Evolutionary conservation across 768 basidiomycete genomes (phyloP).

Genomic region (Leucocoprinus sp.): DNA sequence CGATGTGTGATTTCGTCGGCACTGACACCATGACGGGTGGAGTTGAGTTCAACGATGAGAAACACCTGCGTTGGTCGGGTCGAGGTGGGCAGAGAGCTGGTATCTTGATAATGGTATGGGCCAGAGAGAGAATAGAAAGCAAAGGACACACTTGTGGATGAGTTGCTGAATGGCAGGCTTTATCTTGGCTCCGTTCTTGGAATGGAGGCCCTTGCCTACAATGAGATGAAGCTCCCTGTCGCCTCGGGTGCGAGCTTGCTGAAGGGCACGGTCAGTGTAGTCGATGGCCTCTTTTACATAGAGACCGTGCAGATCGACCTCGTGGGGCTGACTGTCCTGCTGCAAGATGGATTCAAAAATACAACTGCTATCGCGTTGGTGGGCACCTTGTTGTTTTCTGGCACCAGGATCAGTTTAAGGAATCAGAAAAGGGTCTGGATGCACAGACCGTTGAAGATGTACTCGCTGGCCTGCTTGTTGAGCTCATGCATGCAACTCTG

Average conservation of each 20-base stretch:
- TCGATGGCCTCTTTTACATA: slow-evolving; percentile 90
- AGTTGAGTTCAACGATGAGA: slow-evolving; percentile 63
- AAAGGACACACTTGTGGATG: slow-evolving; percentile 58
- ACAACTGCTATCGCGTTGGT: not conserved
- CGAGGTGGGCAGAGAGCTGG: slow-evolving; percentile 61
- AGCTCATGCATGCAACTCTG: slow-evolving; percentile 68
- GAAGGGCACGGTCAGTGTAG: slow-evolving; percentile 61
- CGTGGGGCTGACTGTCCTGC: slow-evolving; percentile 60
- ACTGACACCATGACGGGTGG: slow-evolving; percentile 34
- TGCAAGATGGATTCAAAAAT: not conserved
- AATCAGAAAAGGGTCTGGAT: not conserved
- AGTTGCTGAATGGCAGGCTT: slow-evolving; percentile 88
- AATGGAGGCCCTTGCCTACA: slow-evolving; percentile 92
- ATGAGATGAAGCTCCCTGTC: slow-evolving; percentile 68
- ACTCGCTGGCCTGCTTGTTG: slow-evolving; percentile 76
- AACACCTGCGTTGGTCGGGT: slow-evolving; percentile 81
- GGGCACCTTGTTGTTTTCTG: slow-evolving; percentile 73
- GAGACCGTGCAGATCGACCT: slow-evolving; percentile 85
- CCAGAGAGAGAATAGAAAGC: not conserved
- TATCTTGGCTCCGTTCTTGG: slow-evolving; percentile 66
- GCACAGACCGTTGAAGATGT: slow-evolving; percentile 64
- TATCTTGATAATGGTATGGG: slow-evolving; percentile 38
- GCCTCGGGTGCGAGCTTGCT: slow-evolving; percentile 55
- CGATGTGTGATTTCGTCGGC: slow-evolving; percentile 52
- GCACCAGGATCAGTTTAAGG: slow-evolving; percentile 6